Evolutionary conservation across 805 yeast genomes (phyloP).

Genomic region (Myxozyma lipomycoides): DNA sequence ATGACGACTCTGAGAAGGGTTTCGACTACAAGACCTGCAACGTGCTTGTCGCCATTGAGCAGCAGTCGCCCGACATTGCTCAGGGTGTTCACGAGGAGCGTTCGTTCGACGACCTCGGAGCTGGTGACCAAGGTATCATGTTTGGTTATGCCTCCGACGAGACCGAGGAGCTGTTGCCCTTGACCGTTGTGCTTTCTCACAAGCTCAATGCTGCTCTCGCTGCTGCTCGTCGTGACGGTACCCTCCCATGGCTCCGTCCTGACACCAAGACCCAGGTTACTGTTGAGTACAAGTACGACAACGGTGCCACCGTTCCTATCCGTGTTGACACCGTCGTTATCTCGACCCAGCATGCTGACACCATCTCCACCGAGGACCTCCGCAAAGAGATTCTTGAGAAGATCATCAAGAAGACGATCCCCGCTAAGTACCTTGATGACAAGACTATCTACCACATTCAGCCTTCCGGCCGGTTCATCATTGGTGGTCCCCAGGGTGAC

Average conservation of each 20-base stretch:
- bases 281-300: constrained; percentile 87
- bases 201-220: constrained; percentile 96
- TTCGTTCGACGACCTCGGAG: constrained; percentile 95
- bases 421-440: constrained; percentile 84
- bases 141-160: constrained; percentile 99
- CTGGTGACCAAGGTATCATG: constrained; percentile 99
- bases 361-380: constrained; percentile 87
- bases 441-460: constrained; percentile 97
- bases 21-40: constrained; percentile 99
- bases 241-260: constrained; percentile 95
- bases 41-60: constrained; percentile 97
- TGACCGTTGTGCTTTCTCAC: constrained; percentile 91
- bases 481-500: constrained; percentile 99
- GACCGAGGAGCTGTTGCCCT: constrained; percentile 95
- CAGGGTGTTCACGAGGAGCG: constrained; percentile 97
- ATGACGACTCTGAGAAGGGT: constrained; percentile 93
- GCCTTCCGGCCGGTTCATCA: constrained; percentile 99
- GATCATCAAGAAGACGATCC: constrained; percentile 87
- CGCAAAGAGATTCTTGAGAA: constrained; percentile 74
- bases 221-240: constrained; percentile 93
- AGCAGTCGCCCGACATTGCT: constrained; percentile 98
- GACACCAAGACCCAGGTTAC: constrained; percentile 99
- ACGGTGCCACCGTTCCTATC: constrained; percentile 91
- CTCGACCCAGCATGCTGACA: constrained; percentile 97
- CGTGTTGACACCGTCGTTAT: constrained; percentile 98